These are phyloP conservation scores for Melanopsichium pennsylvanicum DNA, from an alignment of 1,284 basidiomycete species.

Conservation along the genomic window DNA sequence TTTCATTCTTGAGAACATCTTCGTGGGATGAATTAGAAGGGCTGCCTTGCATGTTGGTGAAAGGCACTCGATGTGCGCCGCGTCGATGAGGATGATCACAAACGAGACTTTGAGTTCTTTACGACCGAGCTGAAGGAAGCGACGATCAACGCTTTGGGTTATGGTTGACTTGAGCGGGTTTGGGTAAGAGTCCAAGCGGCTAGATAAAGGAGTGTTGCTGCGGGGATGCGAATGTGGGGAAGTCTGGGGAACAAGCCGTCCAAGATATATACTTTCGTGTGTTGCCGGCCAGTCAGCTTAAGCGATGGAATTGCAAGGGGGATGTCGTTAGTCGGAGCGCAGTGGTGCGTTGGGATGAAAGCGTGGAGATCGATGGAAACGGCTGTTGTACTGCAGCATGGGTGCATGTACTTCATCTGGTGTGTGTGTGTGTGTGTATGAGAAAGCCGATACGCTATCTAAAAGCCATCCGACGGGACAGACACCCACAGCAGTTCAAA, in stretches of 20 bases:
- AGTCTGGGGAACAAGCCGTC: not conserved
- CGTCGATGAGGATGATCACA: too few relatives aligned
- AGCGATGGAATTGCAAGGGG: not conserved
- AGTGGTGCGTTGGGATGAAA: not conserved
- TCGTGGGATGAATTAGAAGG: constrained; percentile 35
- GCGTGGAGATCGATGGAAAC: constrained; percentile 3
- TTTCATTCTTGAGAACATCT: constrained; percentile 41
- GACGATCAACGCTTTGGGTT: too few relatives aligned
- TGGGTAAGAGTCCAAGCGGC: not conserved
- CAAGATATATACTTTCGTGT: constrained; percentile 1
- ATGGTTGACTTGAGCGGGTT: not conserved
- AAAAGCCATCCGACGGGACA: not conserved
- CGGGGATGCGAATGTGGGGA: not conserved
- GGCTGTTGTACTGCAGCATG: constrained; percentile 3
- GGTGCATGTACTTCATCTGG: constrained; percentile 2
- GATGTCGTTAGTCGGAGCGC: constrained; percentile 1
- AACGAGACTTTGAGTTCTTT: not conserved
- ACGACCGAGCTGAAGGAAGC: too few relatives aligned
- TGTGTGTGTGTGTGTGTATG: not conserved
- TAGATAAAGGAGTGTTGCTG: not conserved
- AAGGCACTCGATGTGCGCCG: constrained; percentile 1
- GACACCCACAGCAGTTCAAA: not conserved
- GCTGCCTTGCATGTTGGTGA: constrained; percentile 13
- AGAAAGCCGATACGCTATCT: constrained; percentile 10
- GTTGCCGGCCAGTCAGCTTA: not conserved